These are phyloP conservation scores for Trametes versicolor DNA, from an alignment of 1,284 basidiomycete genomes.

Conservation along the genomic window DNA sequence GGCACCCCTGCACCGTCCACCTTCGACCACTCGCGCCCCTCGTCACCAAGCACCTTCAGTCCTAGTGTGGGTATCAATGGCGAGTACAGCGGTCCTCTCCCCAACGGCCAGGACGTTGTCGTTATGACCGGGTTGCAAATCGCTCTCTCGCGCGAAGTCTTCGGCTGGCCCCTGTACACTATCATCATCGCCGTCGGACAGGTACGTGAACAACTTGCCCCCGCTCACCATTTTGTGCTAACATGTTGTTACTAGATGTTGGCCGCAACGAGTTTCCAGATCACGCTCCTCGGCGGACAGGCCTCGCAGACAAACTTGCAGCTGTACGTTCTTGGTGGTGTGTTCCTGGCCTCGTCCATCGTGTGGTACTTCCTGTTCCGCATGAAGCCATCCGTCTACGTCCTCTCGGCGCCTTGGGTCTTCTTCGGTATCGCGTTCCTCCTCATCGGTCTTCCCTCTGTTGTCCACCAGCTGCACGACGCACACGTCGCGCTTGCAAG, in stretches of 20 bases:
- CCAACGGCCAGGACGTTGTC: conserved; percentile 62
- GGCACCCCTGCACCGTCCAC: conserved; percentile 75
- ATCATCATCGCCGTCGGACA: conserved; percentile 89
- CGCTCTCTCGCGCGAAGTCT: conserved; percentile 78
- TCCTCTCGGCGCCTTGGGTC: conserved; percentile 87
- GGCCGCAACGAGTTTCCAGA: conserved; percentile 93
- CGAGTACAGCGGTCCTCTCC: conserved; percentile 65
- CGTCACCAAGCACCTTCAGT: conserved; percentile 68
- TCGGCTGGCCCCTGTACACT: conserved; percentile 90
- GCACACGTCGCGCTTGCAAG: conserved; percentile 76
- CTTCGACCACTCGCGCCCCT: conserved; percentile 76
- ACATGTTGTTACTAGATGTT: conserved; percentile 61
- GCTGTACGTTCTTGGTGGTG: conserved; percentile 88
- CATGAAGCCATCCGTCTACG: conserved; percentile 87
- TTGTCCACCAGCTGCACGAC: conserved; percentile 67
- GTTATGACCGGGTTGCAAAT: conserved; percentile 87
- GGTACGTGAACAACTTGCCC: conserved; percentile 50
- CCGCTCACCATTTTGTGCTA: neutral
- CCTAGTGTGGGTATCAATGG: conserved; percentile 41
- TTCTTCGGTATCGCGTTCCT: conserved; percentile 92
- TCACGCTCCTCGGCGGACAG: conserved; percentile 86
- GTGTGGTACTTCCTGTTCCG: conserved; percentile 94
- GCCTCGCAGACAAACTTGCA: conserved; percentile 85
- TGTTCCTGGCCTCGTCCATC: conserved; percentile 86
- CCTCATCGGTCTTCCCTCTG: conserved; percentile 87